phyloP scores from a whole-genome alignment of 2,329 filamentous ascomycete genomes.

The Fusarium cyanostomum region DNA sequence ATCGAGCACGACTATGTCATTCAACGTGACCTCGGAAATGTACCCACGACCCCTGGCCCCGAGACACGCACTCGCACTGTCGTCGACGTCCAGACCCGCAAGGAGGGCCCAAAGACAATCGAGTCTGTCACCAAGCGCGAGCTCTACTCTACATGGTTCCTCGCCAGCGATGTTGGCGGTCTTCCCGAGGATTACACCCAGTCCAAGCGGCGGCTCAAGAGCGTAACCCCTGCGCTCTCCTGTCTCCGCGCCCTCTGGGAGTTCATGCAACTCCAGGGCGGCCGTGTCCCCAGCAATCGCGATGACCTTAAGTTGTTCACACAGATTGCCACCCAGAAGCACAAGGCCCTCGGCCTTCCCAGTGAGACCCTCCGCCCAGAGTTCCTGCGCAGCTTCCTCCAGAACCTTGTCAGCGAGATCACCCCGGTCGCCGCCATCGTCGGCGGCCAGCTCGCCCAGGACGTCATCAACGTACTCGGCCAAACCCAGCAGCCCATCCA shows the following conservation, averaged over 20 bases:
- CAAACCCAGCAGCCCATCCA: constrained; percentile 94
- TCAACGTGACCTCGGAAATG: constrained; percentile 83
- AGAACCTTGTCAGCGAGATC: constrained; percentile 85
- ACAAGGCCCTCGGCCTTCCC: constrained; percentile 77
- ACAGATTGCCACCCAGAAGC: constrained; percentile 77
- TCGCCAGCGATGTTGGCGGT: constrained; percentile 80
- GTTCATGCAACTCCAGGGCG: constrained; percentile 67
- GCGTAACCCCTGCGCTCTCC: constrained; percentile 84
- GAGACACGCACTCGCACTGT: constrained; percentile 85
- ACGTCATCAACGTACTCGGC: constrained; percentile 95
- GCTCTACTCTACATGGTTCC: constrained; percentile 84
- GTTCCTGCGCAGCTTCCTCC: constrained; percentile 83
- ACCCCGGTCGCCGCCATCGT: constrained; percentile 89
- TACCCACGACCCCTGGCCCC: constrained; percentile 64
- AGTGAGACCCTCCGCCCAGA: constrained; percentile 73
- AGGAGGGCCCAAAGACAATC: constrained; percentile 72
- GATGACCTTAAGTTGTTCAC: constrained; percentile 82
- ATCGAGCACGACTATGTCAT: constrained; percentile 91
- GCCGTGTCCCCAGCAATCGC: constrained; percentile 64
- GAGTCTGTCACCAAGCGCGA: constrained; percentile 94
- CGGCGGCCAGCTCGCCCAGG: constrained; percentile 90
- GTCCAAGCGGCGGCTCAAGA: constrained; percentile 73
- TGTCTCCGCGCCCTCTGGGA: constrained; percentile 92
- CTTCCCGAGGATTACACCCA: constrained; percentile 74
- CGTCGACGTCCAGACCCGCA: constrained; percentile 74